A percentile compares a stretch with the other conserved stretches of the same genome.
phyloP scores from a whole-genome alignment of 805 yeast genomes.

The Wickerhamiella shivajii region DNA sequence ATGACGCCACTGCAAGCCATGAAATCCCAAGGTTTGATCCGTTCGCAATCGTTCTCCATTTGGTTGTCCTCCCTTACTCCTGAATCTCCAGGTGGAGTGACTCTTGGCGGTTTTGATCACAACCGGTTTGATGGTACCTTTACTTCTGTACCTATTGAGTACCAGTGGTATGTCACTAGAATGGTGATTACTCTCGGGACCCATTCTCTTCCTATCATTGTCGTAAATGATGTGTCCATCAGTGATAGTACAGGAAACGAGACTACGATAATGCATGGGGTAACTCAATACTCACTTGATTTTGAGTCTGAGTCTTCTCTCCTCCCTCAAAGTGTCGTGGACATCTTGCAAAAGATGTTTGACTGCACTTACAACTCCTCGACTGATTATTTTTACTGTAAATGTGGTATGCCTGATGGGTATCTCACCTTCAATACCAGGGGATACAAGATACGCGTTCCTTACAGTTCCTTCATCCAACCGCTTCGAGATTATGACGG shows the following conservation, averaged over 20 bases:
- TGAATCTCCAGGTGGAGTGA: conserved; percentile 23
- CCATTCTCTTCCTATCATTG: too few species aligned
- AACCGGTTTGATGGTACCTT: conserved; percentile 28
- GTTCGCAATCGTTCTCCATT: conserved; percentile 30
- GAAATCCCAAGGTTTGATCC: conserved; percentile 29
- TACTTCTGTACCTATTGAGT: too few species aligned
- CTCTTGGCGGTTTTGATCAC: conserved; percentile 31
- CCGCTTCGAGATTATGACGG: conserved; percentile 3
- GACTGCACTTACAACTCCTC: too few species aligned
- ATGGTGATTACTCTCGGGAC: too few species aligned
- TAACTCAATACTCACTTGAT: conserved; percentile 13
- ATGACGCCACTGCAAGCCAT: too few species aligned
- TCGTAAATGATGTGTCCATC: too few species aligned
- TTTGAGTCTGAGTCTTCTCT: conserved; percentile 9
- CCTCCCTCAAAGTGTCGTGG: conserved; percentile 8
- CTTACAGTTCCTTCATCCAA: conserved; percentile 2
- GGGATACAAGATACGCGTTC: conserved; percentile 10
- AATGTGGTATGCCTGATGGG: conserved; percentile 9
- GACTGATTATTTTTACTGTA: too few species aligned
- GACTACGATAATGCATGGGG: too few species aligned
- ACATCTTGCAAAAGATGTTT: too few species aligned
- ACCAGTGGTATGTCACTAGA: too few species aligned
- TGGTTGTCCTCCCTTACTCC: conserved; percentile 26
- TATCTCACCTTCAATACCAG: conserved; percentile 10
- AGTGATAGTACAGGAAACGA: too few species aligned